Base-by-base conservation (phyloP, 805 yeast species). In the Candida xiaguanensis region DNA sequence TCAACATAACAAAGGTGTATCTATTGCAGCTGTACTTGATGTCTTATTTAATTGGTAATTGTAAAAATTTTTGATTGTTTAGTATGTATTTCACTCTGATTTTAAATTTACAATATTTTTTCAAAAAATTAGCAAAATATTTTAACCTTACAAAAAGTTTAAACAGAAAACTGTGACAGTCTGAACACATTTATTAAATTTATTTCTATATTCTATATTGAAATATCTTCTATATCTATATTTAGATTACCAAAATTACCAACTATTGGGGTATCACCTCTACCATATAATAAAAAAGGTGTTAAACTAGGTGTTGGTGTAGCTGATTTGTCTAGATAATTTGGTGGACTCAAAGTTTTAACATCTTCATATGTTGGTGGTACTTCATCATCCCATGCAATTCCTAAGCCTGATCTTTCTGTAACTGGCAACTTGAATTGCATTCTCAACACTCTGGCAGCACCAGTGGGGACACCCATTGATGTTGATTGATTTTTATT, bases 331-430 rank as follows among this genome's bases (percentile, higher is more conserved):
- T 56, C 61, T 25, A 49, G 49, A 46, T 93, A 91, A 2, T 80
- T 78, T 1, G 99, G 99, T 0, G 99, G 99, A 16, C 90, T 79
- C 31, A 87, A 69, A 0, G 95, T 79, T 20, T 79, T 70, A 15
- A 93, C 89, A 48, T 88, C 91, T 39, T 79, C 87, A 53, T 93
- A 93, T 15, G 89, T 85, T 1, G 99, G 99, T 2, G 99, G 99
- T 13, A 95, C 98, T 61, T 93, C 99, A 56, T 91, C 97, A 61
- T 91, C 97, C 98, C 99, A 93, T 0, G 97, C 85, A 22, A 93
- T 87, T 4, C 99, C 99, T 30, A 93, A 70, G 0, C 99, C 99
- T 0, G 95, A 83, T 43, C 98, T 72, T 56, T 90, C 98, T 2
- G 95, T 85, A 16, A 93, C 63, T 2, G 70, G 68, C n/a, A 91